Base-by-base conservation (phyloP, 148 eudicot genomes). In the Euryodendron excelsum region DNA sequence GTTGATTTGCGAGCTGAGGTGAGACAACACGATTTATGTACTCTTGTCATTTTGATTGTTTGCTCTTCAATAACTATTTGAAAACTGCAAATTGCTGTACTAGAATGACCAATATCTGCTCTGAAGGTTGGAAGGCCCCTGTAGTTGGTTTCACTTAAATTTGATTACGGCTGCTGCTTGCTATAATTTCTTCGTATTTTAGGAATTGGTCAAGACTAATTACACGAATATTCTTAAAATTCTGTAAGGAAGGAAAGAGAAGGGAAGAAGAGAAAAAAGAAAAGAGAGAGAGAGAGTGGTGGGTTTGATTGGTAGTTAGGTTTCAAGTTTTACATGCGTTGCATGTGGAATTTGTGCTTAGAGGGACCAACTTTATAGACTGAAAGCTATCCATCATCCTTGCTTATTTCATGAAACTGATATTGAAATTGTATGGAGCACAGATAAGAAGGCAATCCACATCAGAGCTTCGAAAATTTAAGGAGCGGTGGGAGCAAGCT, bases 401-500 rank as follows among this genome's bases (percentile, higher is more conserved):
- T 2, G 20, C 48, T 23, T 69, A 20, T 72, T 2, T 36, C 5
- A 20, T 9, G 25, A 2, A 20, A 72, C 5, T 31, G n/a, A 0
- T 3, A 30, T 20, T 15, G n/a, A 30, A 76, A 28, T 45, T 34
- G 20, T 64, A 15, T 59, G 23, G 20, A 68, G 68, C 85, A n/a
- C n/a, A 86, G 89, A 84, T 86, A 59, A 52, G 89, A 66, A 81
- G 85, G 58, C 85, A 86, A 52, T 79, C 81, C 4, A 76, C 81
- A 17, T 31, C 44, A 36, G 85, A 86, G 78, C 89, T 84, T 73
- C 65, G 73, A 66, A 79, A 31, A 65, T 86, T 86, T 44, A 80
- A 79, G 73, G 56, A 79, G 9, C 82, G 88, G 20, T 86, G 88
- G 88, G 82, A 80, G n/a, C 14, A 67, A 67, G 86, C 88, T 2